These are phyloP conservation scores for Aspergillus sp. DNA, from an alignment of 2,329 filamentous ascomycete species.

Conservation along the genomic window DNA sequence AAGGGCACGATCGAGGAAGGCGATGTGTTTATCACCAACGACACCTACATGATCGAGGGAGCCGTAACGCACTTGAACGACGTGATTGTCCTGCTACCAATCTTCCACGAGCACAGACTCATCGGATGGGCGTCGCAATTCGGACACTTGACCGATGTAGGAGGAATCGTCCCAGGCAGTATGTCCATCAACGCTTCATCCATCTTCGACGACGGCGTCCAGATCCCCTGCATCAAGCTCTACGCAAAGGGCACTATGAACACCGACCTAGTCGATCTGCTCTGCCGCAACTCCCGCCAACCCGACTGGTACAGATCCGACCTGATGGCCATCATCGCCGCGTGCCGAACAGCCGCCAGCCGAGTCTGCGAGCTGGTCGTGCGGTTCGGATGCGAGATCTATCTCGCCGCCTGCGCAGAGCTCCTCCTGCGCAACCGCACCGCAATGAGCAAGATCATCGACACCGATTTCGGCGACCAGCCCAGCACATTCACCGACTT, in stretches of 20 bases:
- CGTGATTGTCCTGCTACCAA: constrained; percentile 51
- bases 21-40: constrained; percentile 54
- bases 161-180: constrained; percentile 51
- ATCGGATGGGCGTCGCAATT: constrained; percentile 54
- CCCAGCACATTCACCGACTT: constrained; percentile 50
- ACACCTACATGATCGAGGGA: constrained; percentile 50
- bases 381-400: constrained; percentile 47
- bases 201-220: constrained; percentile 52
- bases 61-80: constrained; percentile 53
- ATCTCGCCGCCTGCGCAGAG: constrained; percentile 47
- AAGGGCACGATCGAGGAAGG: constrained; percentile 50
- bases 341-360: constrained; percentile 46
- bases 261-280: constrained; percentile 43
- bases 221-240: constrained; percentile 51
- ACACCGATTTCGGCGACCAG: constrained; percentile 45
- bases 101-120: constrained; percentile 45
- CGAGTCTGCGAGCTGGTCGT: constrained; percentile 48
- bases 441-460: constrained; percentile 48
- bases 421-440: constrained; percentile 46
- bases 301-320: constrained; percentile 52
- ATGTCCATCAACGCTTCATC: constrained; percentile 52
- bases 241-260: constrained; percentile 48
- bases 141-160: constrained; percentile 49
- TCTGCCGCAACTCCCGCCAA: constrained; percentile 51
- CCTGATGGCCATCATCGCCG: constrained; percentile 48